Evolutionary conservation across 805 yeast genomes (phyloP), one percentile per base, ranked within the genome.

Genomic region (Nakazawaea wickerhamii): DNA sequence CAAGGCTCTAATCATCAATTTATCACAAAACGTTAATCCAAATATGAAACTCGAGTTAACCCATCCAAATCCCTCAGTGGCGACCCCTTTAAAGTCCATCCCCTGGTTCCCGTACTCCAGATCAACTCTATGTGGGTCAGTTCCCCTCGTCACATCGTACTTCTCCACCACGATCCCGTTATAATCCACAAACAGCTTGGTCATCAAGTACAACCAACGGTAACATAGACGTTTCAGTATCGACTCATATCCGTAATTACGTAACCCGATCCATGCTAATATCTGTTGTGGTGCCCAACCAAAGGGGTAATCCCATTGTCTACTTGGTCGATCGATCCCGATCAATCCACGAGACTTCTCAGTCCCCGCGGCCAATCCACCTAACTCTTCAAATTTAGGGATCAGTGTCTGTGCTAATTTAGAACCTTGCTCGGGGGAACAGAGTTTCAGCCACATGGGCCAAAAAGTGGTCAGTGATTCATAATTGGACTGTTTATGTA

Each of bases 241-340:
- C 3, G 71, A 77, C 3, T 59, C 60, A 55, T 70, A 85, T 0
- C 90, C 93, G 58, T 91, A 93, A 41, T 79, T 74, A 22, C 60
- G 53, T 26, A 91, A 68, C 0, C 97, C 98, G 35, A 75, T 75
- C 99, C 99, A 91, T 1, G 95, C 91, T 42, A 91, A 60, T 14
- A 91, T 86, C 62, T 91, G 99, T 59, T 93, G 98, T 3, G 99
- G 98, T 0, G 98, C 96, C 99, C 99, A 91, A 1, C 98, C 98
- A 56, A 68, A 87, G 2, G 99, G 99, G 60, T 83, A 93, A 60
- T 91, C 99, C 99, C 99, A 91, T 64, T 91, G 99, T 60, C 98
- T 71, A 10, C 83, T 77, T n/a, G 95, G 96, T 54, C 88, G 69
- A 33, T 75, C 70, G 14, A 84, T 61, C 1, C 82, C 77, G 28